These are phyloP conservation scores for Phytophthora idaei DNA, from an alignment of 352 stramenopile genomes.

Conservation along the genomic window DNA sequence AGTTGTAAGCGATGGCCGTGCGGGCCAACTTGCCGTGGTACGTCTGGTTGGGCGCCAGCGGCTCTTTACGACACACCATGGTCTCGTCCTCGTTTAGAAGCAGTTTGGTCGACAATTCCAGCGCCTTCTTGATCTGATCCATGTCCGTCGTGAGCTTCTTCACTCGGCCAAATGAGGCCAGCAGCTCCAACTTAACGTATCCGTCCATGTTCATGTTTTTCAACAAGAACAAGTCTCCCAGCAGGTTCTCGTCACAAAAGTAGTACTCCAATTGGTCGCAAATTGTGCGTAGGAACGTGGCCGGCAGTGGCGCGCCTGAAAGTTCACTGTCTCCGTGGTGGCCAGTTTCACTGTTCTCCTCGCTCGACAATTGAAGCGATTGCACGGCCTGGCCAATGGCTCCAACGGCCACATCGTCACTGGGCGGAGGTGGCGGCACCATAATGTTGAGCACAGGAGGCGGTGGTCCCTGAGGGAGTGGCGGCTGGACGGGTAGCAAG, in stretches of 20 bases:
- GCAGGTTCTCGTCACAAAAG: constrained; percentile 89
- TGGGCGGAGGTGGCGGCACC: constrained; percentile 33
- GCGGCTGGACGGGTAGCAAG: constrained; percentile 32
- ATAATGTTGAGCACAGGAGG: constrained; percentile 59
- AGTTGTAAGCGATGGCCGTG: constrained; percentile 88
- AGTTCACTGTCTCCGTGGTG: constrained; percentile 27
- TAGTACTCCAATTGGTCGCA: constrained; percentile 91
- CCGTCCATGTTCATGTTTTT: constrained; percentile 92
- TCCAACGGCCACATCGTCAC: constrained; percentile 49
- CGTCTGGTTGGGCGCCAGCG: constrained; percentile 75
- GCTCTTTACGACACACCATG: constrained; percentile 89
- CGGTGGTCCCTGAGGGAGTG: constrained; percentile 44
- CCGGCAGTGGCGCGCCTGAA: constrained; percentile 53
- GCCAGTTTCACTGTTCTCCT: constrained; percentile 53
- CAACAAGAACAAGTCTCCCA: constrained; percentile 83
- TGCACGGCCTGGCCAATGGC: constrained; percentile 73
- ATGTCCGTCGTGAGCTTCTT: constrained; percentile 89
- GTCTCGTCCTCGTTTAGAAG: constrained; percentile 82
- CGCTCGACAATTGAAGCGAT: constrained; percentile 51
- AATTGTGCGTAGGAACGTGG: constrained; percentile 85
- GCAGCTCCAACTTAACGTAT: constrained; percentile 86
- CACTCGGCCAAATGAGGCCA: constrained; percentile 84
- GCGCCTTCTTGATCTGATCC: constrained; percentile 79
- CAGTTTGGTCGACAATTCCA: constrained; percentile 87
- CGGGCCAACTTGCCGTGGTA: constrained; percentile 87